Base-by-base conservation (phyloP, 2,329 filamentous ascomycete genomes). In the Exophiala sideris region DNA sequence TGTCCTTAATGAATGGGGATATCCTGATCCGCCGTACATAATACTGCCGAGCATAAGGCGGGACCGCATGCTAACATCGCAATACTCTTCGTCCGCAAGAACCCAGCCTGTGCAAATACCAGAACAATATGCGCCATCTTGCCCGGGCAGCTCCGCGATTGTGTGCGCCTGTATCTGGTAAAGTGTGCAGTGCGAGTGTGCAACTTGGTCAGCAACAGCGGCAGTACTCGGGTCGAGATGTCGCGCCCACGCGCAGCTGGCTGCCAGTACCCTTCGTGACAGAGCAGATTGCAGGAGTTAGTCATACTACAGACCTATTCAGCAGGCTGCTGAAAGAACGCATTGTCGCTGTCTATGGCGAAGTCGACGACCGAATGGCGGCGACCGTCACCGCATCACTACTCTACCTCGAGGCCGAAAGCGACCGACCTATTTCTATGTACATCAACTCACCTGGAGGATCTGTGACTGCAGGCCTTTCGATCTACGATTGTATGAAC, bases 401-500 rank as follows among this genome's bases (percentile, higher is more conserved):
- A 18, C 87, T 99, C 60, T 99, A 91, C 82, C 90, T 99, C 71
- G 95, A 99, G 79, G 94, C 92, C 66, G 94, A 99, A 68, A 52
- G 48, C 35, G 90, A 89, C 67, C 91, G 92, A 71, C 88, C 91
- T 10, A 97, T 99, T 62, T 94, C 89, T 48, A 88, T 99, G 71
- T 99, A 99, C 73, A 99, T 99, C 71, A 96, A 99, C 76, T 95
- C 89, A 0, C 92, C 92, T 0, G 94, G 94, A 46, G 94, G 94
- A 52, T 92, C 88, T 39, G 91, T 99, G 38, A 92, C 88, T 58
- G 92, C 94, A 1, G 83, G 82, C 80, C 67, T 86, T 56, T 91
- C 94, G 21, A 97, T 99, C 66, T 99, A 99, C 79, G 94, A 99
- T 70, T 99, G 94, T 10, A 97, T 99, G 92, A 85, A 87, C 64